Evolutionary conservation across 2,329 filamentous ascomycete genomes (phyloP), one percentile per base, ranked within the genome.

Genomic region (Sphaerostilbella broomeana): DNA sequence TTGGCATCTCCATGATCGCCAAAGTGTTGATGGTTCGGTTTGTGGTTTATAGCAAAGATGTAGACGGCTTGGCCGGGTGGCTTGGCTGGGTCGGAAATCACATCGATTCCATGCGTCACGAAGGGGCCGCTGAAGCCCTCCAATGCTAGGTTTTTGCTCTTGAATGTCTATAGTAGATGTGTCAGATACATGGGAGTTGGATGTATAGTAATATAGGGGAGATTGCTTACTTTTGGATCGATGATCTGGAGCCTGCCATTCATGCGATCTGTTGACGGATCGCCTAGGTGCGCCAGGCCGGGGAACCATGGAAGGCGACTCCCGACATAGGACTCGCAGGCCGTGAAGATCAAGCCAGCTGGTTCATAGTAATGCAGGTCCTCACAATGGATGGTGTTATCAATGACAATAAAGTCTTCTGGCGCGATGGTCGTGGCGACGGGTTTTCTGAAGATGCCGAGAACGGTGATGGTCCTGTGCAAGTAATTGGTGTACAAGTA

Each of bases 41-140:
- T 48, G 40, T 81, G 78, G 47, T 81, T 81, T 35, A 81, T 55
- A 0, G 72, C 76, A 38, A 75, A 75, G 31, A 81, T 72, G 47
- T 77, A 81, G 5, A 81, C 69, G 0, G 71, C 58, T 1, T 61
- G 51, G 8, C 53, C 52, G 3, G 44, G 44, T 3, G 56, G 24
- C 32, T 38, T 32, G 2, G 64, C 49, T 0, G 65, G 67, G 44
- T 79, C 73, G 3, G 62, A 53, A n/a, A 77, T 64, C 6, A 81
- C 62, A 42, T 77, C 75, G 44, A 81, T 75, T 2, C 77, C 77
- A 46, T 81, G 77, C 0, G 77, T 77, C 5, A 72, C 51, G 35
- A 80, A 78, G 0, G 73, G 63, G 0, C 65, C 64, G 2, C 66
- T 43, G 45, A 79, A 81, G 10, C 38, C 33, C 11, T 42, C 38